Conservation (phyloP, 257 asterid species). For the Forsythia suspensa region DNA sequence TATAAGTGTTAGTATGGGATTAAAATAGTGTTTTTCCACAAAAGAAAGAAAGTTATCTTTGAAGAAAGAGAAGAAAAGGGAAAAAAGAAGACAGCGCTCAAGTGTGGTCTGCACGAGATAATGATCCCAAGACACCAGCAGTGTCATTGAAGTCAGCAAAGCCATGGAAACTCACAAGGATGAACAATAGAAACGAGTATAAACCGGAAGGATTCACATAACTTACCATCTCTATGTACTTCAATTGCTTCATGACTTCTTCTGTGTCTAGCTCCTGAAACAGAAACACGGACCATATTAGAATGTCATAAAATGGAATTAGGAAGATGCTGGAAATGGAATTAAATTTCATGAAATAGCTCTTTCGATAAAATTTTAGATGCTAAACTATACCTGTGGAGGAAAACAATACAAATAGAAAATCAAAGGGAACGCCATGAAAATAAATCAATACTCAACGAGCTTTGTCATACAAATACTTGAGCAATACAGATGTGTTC, state of each 20-base stretch:
- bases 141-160: not conserved
- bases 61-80: not conserved
- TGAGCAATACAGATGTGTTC: not conserved
- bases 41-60: not conserved
- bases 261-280: constrained; percentile 81
- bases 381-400: not conserved
- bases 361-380: not conserved
- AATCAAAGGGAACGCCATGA: not conserved
- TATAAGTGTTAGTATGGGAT: not conserved
- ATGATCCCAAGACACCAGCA: not conserved
- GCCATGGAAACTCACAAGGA: not conserved
- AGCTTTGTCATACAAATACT: not conserved
- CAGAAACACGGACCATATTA: constrained; percentile 20
- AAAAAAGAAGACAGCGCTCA: not conserved
- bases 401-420: not conserved
- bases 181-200: not conserved
- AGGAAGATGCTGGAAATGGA: constrained; percentile 5
- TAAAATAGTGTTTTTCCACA: not conserved
- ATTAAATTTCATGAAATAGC: not conserved
- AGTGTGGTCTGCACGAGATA: not conserved
- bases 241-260: constrained; percentile 78
- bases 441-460: not conserved
- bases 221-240: constrained; percentile 76
- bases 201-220: not conserved
- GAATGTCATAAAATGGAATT: not conserved